These are phyloP conservation scores for Carex sylvatica DNA, from an alignment of 202 grass and related monocot genomes.

Conservation along the genomic window DNA sequence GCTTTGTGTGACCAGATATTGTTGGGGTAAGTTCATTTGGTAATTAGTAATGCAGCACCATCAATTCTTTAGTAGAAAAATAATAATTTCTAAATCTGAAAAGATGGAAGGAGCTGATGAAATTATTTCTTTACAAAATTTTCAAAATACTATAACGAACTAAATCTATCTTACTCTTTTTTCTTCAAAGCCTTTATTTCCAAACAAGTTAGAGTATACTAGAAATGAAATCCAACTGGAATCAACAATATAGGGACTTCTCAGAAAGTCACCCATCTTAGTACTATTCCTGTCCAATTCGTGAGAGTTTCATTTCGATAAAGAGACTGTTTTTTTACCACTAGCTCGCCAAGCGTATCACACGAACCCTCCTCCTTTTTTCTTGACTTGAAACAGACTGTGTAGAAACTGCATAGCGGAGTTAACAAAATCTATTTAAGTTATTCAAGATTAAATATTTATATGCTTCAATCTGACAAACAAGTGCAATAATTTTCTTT, in stretches of 20 bases:
- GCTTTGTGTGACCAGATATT: not conserved
- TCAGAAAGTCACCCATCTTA: no score
- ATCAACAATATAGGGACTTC: no score
- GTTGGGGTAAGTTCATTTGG: not conserved
- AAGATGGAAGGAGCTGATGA: not conserved
- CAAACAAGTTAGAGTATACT: no score
- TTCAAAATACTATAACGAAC: not conserved
- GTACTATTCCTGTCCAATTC: no score
- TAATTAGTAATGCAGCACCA: not conserved
- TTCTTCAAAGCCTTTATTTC: no score
- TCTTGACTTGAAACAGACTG: no score
- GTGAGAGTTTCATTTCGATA: no score
- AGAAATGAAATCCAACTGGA: no score
- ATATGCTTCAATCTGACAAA: not conserved
- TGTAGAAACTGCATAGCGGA: no score
- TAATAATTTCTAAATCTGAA: not conserved
- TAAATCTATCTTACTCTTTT: not conserved
- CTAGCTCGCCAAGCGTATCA: no score
- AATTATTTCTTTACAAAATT: not conserved
- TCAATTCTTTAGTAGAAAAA: not conserved
- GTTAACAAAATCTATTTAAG: not conserved
- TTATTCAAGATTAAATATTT: not conserved
- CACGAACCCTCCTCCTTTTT: no score
- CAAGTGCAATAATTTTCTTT: not conserved
- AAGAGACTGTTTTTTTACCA: no score